phyloP scores from a whole-genome alignment of 192 early-diverging fungal species.

The Rhizophagus prolifer region DNA sequence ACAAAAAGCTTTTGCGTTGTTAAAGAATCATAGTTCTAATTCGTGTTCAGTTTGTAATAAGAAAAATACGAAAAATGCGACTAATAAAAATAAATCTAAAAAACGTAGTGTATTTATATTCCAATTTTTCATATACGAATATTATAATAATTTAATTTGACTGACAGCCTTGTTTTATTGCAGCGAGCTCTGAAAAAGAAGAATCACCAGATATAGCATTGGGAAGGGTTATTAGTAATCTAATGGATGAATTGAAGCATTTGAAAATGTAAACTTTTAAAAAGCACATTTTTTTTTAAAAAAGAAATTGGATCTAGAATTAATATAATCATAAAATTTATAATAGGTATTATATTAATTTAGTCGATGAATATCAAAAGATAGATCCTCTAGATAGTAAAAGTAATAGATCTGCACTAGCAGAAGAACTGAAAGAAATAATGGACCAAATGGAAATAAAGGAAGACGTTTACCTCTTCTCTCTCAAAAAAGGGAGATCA shows the following conservation, averaged over 20 bases:
- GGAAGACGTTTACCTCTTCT: background rate
- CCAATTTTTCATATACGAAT: too few relatives aligned
- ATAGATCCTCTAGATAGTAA: background rate
- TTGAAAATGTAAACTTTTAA: slow-evolving; percentile 6
- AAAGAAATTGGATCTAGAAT: too few relatives aligned
- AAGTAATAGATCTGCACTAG: background rate
- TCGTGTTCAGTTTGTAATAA: slow-evolving; percentile 15
- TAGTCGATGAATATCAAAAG: slow-evolving; percentile 1
- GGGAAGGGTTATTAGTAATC: background rate
- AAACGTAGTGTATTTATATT: too few relatives aligned
- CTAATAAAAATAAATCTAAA: too few relatives aligned
- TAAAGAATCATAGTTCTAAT: background rate
- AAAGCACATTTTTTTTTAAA: too few relatives aligned
- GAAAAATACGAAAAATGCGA: background rate
- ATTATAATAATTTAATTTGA: too few relatives aligned
- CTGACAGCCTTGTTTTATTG: background rate
- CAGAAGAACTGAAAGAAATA: slow-evolving; percentile 4
- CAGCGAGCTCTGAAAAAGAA: background rate
- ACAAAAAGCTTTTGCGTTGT: too few relatives aligned
- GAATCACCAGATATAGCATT: slow-evolving; percentile 1
- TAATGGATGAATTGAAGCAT: slow-evolving; percentile 10
- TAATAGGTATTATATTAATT: background rate
- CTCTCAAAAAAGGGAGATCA: slow-evolving; percentile 2
- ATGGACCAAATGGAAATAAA: slow-evolving; percentile 17
- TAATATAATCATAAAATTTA: background rate